A percentile compares a stretch with the other conserved stretches of the same genome.
These are phyloP conservation scores for Cymodocea nodosa DNA, from an alignment of 116 monocot genomes.

Conservation along the genomic window DNA sequence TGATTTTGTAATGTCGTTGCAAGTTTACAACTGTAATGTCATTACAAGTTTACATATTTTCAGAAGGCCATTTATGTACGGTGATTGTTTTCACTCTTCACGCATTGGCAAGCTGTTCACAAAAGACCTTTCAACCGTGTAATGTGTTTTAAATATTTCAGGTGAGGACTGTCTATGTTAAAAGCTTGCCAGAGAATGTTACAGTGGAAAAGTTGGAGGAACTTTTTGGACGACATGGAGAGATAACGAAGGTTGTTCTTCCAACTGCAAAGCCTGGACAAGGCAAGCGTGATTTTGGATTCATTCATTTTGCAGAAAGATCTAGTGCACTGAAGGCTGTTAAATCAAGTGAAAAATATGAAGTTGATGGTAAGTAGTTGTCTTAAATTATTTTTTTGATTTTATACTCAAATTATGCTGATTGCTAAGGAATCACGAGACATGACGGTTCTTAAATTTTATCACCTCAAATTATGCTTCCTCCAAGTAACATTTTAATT, in stretches of 20 bases:
- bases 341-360: constrained; percentile 83
- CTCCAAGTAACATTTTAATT: too few species aligned
- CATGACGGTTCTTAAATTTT: too few species aligned
- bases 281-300: constrained; percentile 84
- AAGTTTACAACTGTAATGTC: too few species aligned
- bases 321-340: constrained; percentile 92
- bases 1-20: too few species aligned
- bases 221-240: constrained; percentile 77
- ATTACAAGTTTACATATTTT: too few species aligned
- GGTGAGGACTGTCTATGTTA: constrained; percentile 91
- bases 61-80: too few species aligned
- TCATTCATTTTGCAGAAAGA: constrained; percentile 96
- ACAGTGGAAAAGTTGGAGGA: constrained; percentile 72
- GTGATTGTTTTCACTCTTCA: too few species aligned
- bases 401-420: too few species aligned
- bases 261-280: constrained; percentile 74
- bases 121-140: too few species aligned
- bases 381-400: neutral
- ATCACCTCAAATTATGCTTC: too few species aligned
- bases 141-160: constrained; percentile 32
- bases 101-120: too few species aligned
- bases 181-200: constrained; percentile 81
- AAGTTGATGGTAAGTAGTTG: constrained; percentile 68
- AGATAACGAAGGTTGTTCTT: constrained; percentile 85
- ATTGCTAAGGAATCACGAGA: too few species aligned